Base-by-base conservation (phyloP, 108 stramenopile genomes). In the Nitzschia sp. region DNA sequence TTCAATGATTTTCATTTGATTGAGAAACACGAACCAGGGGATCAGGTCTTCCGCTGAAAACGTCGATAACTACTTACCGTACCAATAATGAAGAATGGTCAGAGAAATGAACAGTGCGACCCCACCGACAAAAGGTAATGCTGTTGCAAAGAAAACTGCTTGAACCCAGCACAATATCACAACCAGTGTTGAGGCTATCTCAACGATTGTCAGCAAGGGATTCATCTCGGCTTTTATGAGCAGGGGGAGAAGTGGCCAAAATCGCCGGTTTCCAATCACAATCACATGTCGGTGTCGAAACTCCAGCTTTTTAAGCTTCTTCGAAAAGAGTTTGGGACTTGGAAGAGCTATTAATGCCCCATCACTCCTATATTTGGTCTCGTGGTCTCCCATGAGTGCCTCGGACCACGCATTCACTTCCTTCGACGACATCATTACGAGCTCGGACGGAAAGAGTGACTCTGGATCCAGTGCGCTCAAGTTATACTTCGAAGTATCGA, bases 51-150 rank as follows among this genome's bases (percentile, higher is more conserved):
- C 8, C 38, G 15, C 15, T 11, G 11, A 8, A 42, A 42, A 42
- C 38, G 15, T 42, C 38, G 38, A 42, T 42, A 42, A 30, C 48
- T 32, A 67, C 54, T 53, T 54, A 33, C 66, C 66, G 55, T 67
- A 67, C 66, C 66, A 67, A 55, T 53, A 67, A 34, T 67, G 66
- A 23, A 38, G 6, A 55, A 67, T 67, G 19, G 66, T 55, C 32
- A 67, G 27, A n/a, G 49, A 53, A 15, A 54, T 13, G 24, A 67
- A 67, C 1, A 55, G 53, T 2, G 32, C 24, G 28, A n/a, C 29
- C 9, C 66, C 66, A 26, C 66, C 66, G 32, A 67, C 51, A 55
- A 55, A 31, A 19, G 54, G 2, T 6, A 55, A 28, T 5, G 9
- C 3, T 13, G 26, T 64, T 13, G 18, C 35, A 51, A 67, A 33